Evolutionary conservation across 179 eudicot species (phyloP).

Genomic region (Beta macrorhiza): DNA sequence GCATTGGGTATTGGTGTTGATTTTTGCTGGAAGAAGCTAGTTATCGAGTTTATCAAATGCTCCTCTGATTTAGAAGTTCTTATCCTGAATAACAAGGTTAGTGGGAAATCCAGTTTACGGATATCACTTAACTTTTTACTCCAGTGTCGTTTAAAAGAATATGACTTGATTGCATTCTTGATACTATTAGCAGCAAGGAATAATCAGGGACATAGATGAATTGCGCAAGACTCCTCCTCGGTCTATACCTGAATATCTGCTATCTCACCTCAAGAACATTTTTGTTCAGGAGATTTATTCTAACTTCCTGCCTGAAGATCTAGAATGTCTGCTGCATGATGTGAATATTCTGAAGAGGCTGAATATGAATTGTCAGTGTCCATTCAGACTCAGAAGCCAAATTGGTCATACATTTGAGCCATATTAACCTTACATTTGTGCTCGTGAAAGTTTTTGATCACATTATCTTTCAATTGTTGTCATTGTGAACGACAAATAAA

Average conservation of each 20-base stretch:
- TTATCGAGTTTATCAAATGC: slow-evolving; percentile 24
- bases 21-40: slow-evolving; percentile 25
- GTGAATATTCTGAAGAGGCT: slow-evolving; percentile 30
- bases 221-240: slow-evolving; percentile 16
- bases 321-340: slow-evolving; percentile 22
- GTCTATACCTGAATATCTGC: slow-evolving; percentile 24
- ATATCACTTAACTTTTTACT: neutral
- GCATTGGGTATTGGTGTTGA: slow-evolving; percentile 27
- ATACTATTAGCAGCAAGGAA: slow-evolving; percentile 14
- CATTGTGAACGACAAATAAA: neutral
- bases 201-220: slow-evolving; percentile 23
- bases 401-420: slow-evolving; percentile 7
- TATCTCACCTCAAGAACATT: slow-evolving; percentile 20
- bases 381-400: slow-evolving; percentile 24
- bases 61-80: slow-evolving; percentile 20
- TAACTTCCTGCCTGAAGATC: slow-evolving; percentile 24
- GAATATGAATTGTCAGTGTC: slow-evolving; percentile 25
- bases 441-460: neutral
- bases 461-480: neutral
- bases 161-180: neutral
- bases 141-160: neutral
- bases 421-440: too few species aligned
- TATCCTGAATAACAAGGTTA: slow-evolving; percentile 30
- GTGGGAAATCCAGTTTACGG: neutral
- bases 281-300: slow-evolving; percentile 26